phyloP scores from a whole-genome alignment of 176 grass and related monocot genomes.

The Avena eriantha region DNA sequence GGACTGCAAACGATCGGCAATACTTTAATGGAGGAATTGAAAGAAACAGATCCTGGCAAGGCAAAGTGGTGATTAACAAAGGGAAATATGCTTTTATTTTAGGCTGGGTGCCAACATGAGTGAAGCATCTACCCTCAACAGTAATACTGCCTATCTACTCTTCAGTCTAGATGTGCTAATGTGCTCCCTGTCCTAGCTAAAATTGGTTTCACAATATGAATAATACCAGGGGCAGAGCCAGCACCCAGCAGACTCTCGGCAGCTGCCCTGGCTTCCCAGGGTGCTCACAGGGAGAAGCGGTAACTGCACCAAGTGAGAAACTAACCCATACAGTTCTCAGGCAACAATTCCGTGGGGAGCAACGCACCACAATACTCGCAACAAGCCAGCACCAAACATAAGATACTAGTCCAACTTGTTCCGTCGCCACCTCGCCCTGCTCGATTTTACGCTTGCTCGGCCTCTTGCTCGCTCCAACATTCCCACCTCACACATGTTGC shows the following conservation, averaged over 20 bases:
- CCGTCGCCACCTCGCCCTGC: not conserved
- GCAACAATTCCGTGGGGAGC: not conserved
- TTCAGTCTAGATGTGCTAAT: slow-evolving; percentile 1
- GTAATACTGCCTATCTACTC: not conserved
- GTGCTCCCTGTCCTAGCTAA: not conserved
- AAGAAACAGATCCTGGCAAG: not conserved
- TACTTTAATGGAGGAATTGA: not conserved
- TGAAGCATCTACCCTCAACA: slow-evolving; percentile 2
- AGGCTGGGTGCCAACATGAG: slow-evolving; percentile 4
- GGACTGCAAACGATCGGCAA: not conserved
- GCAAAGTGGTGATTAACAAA: not conserved
- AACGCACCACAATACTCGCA: not conserved
- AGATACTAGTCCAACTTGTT: not conserved
- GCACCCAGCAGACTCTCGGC: not conserved
- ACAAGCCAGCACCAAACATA: not conserved
- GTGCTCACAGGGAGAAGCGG: not conserved
- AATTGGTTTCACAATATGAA: not conserved
- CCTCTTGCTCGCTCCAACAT: not conserved
- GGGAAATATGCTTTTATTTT: not conserved
- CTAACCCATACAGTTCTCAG: not conserved
- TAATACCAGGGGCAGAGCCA: slow-evolving; percentile 7
- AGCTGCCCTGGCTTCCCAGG: not conserved
- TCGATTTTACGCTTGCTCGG: not conserved
- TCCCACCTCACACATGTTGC: not conserved
- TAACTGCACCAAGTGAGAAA: not conserved